These are phyloP conservation scores for Wickerhamomyces alni DNA, from an alignment of 805 yeast species.

Conservation along the genomic window DNA sequence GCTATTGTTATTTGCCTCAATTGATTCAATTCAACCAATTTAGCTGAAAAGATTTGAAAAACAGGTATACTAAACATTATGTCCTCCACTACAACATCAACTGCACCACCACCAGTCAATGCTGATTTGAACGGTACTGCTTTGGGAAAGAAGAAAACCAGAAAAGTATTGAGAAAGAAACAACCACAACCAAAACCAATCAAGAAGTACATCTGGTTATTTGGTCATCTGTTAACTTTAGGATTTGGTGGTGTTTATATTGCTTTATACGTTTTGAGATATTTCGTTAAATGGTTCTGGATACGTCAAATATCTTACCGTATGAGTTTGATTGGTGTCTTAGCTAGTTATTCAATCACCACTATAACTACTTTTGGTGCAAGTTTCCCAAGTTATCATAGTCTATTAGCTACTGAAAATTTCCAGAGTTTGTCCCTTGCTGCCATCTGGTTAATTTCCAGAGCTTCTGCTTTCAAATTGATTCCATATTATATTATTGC, in stretches of 20 bases:
- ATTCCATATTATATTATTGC: constrained; percentile 56
- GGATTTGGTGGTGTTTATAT: constrained; percentile 35
- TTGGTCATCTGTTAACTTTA: constrained; percentile 45
- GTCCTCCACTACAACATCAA: background rate
- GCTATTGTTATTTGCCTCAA: too few species aligned
- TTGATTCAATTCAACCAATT: too few species aligned
- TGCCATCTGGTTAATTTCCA: constrained; percentile 54
- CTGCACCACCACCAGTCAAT: background rate
- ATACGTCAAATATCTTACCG: constrained; percentile 49
- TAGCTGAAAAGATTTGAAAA: too few species aligned
- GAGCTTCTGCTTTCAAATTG: constrained; percentile 59
- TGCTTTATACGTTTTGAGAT: constrained; percentile 25
- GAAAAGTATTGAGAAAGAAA: constrained; percentile 31
- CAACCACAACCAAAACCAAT: constrained; percentile 30
- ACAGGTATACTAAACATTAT: background rate
- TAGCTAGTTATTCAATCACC: constrained; percentile 45
- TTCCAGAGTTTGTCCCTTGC: constrained; percentile 62
- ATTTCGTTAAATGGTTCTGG: constrained; percentile 29
- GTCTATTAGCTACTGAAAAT: constrained; percentile 66
- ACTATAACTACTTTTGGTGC: constrained; percentile 55
- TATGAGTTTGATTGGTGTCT: constrained; percentile 49
- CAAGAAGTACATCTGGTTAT: constrained; percentile 47
- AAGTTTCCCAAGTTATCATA: constrained; percentile 53
- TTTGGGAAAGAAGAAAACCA: constrained; percentile 16
- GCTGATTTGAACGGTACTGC: background rate